These are phyloP conservation scores for Globisporangium nagaii DNA, from an alignment of 352 stramenopile species.

Conservation along the genomic window DNA sequence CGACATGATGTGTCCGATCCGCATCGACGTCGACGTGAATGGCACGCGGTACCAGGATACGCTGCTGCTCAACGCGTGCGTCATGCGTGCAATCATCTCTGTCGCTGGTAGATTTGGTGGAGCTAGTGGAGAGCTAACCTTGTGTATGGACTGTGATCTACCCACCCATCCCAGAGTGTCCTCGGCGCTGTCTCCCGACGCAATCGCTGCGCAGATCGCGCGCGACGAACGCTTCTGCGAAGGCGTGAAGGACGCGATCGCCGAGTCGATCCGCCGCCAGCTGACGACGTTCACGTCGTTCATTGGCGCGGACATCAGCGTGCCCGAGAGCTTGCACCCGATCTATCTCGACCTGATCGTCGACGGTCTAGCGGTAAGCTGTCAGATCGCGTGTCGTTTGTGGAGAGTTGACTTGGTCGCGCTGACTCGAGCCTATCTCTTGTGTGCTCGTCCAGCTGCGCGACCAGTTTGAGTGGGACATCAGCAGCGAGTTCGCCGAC, in stretches of 20 bases:
- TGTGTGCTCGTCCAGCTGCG: slow-evolving; percentile 31
- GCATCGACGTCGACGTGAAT: slow-evolving; percentile 72
- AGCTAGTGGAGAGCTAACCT: not conserved
- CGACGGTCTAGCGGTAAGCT: slow-evolving; percentile 44
- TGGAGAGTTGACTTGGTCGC: not conserved
- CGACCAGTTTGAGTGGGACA: slow-evolving; percentile 81
- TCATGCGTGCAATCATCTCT: not conserved
- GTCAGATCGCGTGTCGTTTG: not conserved
- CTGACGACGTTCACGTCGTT: slow-evolving; percentile 54
- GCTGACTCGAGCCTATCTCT: not conserved
- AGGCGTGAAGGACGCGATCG: slow-evolving; percentile 48
- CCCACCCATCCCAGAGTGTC: slow-evolving; percentile 11
- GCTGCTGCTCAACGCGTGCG: slow-evolving; percentile 61
- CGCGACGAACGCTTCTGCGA: slow-evolving; percentile 54
- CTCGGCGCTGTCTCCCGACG: slow-evolving; percentile 36
- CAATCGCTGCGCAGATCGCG: slow-evolving; percentile 50
- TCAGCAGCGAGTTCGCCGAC: slow-evolving; percentile 40
- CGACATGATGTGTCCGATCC: slow-evolving; percentile 67
- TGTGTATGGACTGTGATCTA: not conserved
- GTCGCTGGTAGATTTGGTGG: not conserved
- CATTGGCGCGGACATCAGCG: slow-evolving; percentile 14
- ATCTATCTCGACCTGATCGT: slow-evolving; percentile 75
- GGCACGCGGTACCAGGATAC: slow-evolving; percentile 75
- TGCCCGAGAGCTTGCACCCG: slow-evolving; percentile 36
- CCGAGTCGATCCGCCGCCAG: slow-evolving; percentile 69